These are phyloP conservation scores for Omphalotus guepiniiformis DNA, from an alignment of 768 basidiomycete genomes.

Conservation along the genomic window DNA sequence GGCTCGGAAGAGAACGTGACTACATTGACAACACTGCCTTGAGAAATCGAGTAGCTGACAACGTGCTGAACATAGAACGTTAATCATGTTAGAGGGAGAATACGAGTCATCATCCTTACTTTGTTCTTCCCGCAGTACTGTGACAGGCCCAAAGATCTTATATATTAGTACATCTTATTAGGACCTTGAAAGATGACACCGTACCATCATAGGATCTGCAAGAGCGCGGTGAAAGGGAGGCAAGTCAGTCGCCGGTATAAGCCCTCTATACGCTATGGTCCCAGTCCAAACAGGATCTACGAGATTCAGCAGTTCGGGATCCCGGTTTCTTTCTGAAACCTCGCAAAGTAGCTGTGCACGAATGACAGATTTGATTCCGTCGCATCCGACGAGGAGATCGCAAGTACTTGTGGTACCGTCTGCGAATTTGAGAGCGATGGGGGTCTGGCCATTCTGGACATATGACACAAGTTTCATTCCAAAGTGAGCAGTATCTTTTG, in stretches of 20 bases:
- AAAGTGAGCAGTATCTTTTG: constrained; percentile 31
- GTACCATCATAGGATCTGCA: constrained; percentile 40
- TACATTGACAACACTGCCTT: constrained; percentile 40
- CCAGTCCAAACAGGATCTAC: constrained; percentile 45
- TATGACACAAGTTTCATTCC: constrained; percentile 30
- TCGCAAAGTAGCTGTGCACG: constrained; percentile 27
- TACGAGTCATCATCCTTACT: constrained; percentile 19
- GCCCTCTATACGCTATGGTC: constrained; percentile 38
- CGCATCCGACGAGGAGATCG: constrained; percentile 42
- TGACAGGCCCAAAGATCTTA: not conserved
- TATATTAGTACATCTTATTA: constrained; percentile 4
- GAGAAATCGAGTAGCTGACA: constrained; percentile 44
- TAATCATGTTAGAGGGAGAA: not conserved
- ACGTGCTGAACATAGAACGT: constrained; percentile 31
- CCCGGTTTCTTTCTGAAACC: constrained; percentile 20
- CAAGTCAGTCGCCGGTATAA: constrained; percentile 37
- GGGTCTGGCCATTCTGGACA: constrained; percentile 10
- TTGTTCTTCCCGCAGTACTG: constrained; percentile 48
- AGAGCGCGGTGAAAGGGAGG: constrained; percentile 29
- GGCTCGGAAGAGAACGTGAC: constrained; percentile 38
- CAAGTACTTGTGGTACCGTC: constrained; percentile 30
- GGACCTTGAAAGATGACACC: constrained; percentile 7
- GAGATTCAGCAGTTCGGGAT: constrained; percentile 23
- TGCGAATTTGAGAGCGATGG: constrained; percentile 25
- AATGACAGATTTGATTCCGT: constrained; percentile 37